phyloP scores from a whole-genome alignment of 306 rosid species.

The Quercus berberidifolia region DNA sequence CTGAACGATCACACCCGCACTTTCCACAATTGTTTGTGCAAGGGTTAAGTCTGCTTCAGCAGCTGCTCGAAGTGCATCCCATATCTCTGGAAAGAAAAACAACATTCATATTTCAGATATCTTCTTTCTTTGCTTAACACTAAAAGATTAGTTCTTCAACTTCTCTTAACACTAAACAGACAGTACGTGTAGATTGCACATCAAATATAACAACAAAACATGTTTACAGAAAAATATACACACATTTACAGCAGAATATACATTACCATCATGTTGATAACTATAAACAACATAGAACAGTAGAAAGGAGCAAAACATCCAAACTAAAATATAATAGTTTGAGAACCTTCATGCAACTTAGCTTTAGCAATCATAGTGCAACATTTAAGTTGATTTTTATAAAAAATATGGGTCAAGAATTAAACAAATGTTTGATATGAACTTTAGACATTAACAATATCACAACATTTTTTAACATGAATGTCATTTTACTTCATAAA shows the following conservation, averaged over 20 bases:
- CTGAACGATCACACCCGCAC: constrained; percentile 94
- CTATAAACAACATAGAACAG: neutral
- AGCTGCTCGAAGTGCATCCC: constrained; percentile 99
- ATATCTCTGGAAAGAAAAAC: constrained; percentile 59
- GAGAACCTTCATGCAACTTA: neutral
- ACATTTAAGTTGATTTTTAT: neutral
- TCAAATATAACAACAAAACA: neutral
- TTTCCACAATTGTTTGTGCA: constrained; percentile 89
- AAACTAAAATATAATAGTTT: neutral
- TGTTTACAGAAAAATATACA: neutral
- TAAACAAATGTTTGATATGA: neutral
- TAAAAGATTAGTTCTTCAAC: neutral
- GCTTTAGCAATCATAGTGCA: neutral
- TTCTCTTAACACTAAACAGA: neutral
- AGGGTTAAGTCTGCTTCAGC: constrained; percentile 85
- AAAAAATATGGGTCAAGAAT: neutral
- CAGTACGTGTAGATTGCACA: neutral
- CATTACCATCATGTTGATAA: neutral
- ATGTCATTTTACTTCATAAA: neutral
- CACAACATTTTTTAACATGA: neutral
- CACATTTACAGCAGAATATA: neutral
- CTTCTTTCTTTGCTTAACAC: neutral
- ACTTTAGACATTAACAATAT: neutral
- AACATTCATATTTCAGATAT: neutral
- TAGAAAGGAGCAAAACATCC: neutral